Conservation (phyloP, 1,139 yeast genomes). For the Diutina mesorugosa region DNA sequence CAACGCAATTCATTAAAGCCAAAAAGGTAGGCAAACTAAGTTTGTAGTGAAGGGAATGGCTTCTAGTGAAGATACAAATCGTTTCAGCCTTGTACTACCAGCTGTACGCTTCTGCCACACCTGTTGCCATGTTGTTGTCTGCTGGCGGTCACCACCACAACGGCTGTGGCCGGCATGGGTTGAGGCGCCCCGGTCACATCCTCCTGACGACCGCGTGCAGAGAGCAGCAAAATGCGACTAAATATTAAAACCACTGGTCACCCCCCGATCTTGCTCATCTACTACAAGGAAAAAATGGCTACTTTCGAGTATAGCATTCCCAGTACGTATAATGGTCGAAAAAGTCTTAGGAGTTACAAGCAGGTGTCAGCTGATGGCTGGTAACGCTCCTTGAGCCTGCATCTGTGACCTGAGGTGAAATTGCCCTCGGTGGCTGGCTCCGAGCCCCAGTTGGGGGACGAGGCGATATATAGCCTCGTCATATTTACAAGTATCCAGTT, state of each 20-base stretch:
- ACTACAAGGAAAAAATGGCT: conserved; percentile 3
- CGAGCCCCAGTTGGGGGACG: neutral
- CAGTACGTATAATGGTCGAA: conserved; percentile 5
- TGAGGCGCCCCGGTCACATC: neutral
- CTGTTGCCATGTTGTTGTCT: neutral
- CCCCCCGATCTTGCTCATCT: conserved; percentile 1
- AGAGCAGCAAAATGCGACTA: neutral
- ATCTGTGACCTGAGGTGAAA: neutral
- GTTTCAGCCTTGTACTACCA: too few species aligned
- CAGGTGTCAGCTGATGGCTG: neutral
- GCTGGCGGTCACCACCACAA: neutral
- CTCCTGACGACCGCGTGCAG: neutral
- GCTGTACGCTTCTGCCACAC: neutral
- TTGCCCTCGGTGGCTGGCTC: neutral
- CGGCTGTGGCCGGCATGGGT: neutral
- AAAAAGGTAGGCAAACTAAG: neutral
- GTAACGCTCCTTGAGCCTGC: neutral
- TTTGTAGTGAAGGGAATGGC: neutral
- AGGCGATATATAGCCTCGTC: neutral
- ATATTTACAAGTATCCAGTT: neutral
- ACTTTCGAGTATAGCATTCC: conserved; percentile 8
- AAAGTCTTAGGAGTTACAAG: neutral
- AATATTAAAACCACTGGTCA: neutral
- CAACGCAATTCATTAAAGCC: neutral
- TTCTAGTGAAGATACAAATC: too few species aligned